These are phyloP conservation scores for Calonectria pseudoturangicola DNA, from an alignment of 2,329 filamentous ascomycete species.

Conservation along the genomic window DNA sequence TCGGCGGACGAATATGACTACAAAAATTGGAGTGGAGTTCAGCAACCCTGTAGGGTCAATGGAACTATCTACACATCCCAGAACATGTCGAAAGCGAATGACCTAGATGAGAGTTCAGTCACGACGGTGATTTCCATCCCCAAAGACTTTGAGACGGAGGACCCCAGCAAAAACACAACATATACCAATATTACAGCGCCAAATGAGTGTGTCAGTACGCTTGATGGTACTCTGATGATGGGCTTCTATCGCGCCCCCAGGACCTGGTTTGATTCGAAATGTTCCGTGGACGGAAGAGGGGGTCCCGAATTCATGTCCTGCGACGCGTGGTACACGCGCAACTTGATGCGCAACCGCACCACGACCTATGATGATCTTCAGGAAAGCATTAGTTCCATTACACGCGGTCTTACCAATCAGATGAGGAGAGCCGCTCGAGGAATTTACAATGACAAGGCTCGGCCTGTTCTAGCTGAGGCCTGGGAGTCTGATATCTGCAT, in stretches of 20 bases:
- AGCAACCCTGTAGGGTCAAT: conserved; percentile 7
- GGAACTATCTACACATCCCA: conserved; percentile 2
- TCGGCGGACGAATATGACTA: background rate
- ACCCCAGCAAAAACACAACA: background rate
- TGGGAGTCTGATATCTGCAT: background rate
- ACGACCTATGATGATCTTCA: background rate
- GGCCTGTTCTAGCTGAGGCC: background rate
- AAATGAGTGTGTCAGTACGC: background rate
- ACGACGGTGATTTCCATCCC: background rate
- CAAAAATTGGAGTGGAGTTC: conserved; percentile 3
- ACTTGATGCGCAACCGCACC: conserved; percentile 7
- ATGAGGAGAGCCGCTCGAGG: background rate
- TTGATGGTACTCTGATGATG: background rate
- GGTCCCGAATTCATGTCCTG: background rate
- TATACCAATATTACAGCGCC: conserved; percentile 20
- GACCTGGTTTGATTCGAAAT: background rate
- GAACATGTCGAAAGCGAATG: conserved; percentile 10
- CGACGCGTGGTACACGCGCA: background rate
- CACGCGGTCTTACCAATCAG: background rate
- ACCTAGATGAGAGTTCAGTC: background rate
- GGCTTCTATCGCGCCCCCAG: background rate
- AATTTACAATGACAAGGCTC: background rate
- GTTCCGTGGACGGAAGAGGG: background rate
- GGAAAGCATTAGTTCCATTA: background rate
- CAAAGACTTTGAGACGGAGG: background rate